A percentile compares a stretch with the other conserved stretches of the same genome.
Conservation (phyloP, 345 rosid genomes). For the Sonneratia caseolaris region DNA sequence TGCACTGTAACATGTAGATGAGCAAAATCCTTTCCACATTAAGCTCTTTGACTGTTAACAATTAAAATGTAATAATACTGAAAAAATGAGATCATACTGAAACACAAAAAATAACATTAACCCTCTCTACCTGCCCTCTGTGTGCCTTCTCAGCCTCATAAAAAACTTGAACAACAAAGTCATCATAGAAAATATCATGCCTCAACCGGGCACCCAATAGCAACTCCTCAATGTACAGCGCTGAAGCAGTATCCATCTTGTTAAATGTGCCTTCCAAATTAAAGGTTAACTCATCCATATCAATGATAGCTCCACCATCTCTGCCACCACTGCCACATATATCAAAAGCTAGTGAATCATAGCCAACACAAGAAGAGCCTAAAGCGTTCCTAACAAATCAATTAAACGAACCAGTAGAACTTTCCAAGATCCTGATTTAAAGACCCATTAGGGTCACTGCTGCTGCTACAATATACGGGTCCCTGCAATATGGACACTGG, state of each 20-base stretch:
- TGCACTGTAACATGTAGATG: neutral
- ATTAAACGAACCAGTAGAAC: slow-evolving; percentile 41
- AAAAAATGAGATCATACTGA: too few relatives aligned
- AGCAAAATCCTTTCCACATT: neutral
- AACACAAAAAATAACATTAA: neutral
- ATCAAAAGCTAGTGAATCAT: slow-evolving; percentile 36
- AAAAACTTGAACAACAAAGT: slow-evolving; percentile 64
- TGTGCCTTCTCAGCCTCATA: slow-evolving; percentile 88
- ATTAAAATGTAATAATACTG: too few relatives aligned
- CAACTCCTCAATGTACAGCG: slow-evolving; percentile 58
- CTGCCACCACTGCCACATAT: slow-evolving; percentile 9
- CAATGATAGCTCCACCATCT: slow-evolving; percentile 11
- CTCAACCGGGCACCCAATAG: slow-evolving; percentile 52
- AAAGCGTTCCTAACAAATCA: slow-evolving; percentile 66
- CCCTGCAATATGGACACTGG: slow-evolving; percentile 76
- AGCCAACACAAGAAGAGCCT: slow-evolving; percentile 58
- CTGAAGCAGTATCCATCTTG: slow-evolving; percentile 14
- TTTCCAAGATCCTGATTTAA: slow-evolving; percentile 41
- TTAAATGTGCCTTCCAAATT: slow-evolving; percentile 55
- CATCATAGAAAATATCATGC: slow-evolving; percentile 59
- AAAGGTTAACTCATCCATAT: slow-evolving; percentile 65
- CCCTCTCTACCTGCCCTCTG: slow-evolving; percentile 75
- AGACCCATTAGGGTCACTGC: slow-evolving; percentile 7
- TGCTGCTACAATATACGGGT: slow-evolving; percentile 49
- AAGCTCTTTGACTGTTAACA: too few relatives aligned